Percentiles rank a stretch among this genome's conserved stretches.
These are phyloP conservation scores for Trametes sanguinea DNA, from an alignment of 768 basidiomycete genomes.

Conservation along the genomic window DNA sequence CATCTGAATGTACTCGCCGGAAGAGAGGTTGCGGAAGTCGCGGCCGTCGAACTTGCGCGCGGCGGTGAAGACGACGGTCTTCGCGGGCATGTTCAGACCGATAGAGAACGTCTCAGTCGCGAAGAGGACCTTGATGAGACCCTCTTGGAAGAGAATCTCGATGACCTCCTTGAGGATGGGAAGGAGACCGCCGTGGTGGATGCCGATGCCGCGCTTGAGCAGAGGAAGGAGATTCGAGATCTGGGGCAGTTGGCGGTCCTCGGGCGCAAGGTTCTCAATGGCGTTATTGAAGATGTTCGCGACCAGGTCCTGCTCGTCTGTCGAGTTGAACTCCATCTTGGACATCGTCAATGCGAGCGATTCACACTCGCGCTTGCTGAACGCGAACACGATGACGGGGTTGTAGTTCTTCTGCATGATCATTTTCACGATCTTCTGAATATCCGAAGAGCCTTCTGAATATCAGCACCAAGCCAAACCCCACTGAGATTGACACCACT, in stretches of 20 bases:
- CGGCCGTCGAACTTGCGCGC: constrained; percentile 96
- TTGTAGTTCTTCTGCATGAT: constrained; percentile 98
- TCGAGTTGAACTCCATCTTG: constrained; percentile 94
- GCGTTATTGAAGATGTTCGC: constrained; percentile 92
- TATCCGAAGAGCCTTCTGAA: constrained; percentile 78
- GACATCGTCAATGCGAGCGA: constrained; percentile 85
- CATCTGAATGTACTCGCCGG: constrained; percentile 99
- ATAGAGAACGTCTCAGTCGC: constrained; percentile 99
- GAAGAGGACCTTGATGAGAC: constrained; percentile 95
- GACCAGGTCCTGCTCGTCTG: constrained; percentile 89
- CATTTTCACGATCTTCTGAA: constrained; percentile 97
- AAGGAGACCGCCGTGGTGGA: constrained; percentile 96
- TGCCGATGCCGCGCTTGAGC: constrained; percentile 92
- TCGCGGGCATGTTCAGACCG: constrained; percentile 98
- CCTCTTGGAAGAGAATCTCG: constrained; percentile 98
- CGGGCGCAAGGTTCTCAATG: constrained; percentile 81
- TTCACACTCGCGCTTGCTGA: constrained; percentile 98
- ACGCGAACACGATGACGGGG: constrained; percentile 97
- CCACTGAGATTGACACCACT: constrained; percentile 15
- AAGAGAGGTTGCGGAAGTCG: constrained; percentile 90
- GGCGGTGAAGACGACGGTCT: constrained; percentile 96
- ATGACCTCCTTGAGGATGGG: constrained; percentile 99
- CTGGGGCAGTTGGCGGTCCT: constrained; percentile 89
- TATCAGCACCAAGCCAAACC: constrained; percentile 4
- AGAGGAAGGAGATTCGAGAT: constrained; percentile 91